Conservation (phyloP, 768 basidiomycete genomes). For the Lactarius hengduanensis region DNA sequence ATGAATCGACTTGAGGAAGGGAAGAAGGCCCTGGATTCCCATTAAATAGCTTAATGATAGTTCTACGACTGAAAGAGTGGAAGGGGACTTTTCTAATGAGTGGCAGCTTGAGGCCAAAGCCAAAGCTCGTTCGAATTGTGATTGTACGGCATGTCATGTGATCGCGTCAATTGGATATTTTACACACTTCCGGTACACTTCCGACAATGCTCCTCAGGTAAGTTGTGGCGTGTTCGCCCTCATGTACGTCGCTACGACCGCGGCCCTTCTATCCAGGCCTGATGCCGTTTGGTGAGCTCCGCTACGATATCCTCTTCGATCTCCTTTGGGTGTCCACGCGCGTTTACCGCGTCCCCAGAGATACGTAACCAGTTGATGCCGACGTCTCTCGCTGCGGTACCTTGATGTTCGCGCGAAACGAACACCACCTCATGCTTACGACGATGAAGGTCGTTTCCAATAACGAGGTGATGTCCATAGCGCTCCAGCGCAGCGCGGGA, state of each 20-base stretch:
- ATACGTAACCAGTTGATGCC: slow-evolving; percentile 66
- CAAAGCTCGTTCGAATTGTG: not conserved
- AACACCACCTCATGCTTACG: slow-evolving; percentile 93
- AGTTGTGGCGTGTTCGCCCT: not conserved
- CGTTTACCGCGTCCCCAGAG: slow-evolving; percentile 39
- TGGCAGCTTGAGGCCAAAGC: not conserved
- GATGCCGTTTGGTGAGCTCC: slow-evolving; percentile 74
- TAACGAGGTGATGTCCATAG: slow-evolving; percentile 96
- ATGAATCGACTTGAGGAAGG: slow-evolving; percentile 89
- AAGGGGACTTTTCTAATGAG: not conserved
- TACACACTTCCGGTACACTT: slow-evolving; percentile 1
- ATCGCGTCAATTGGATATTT: slow-evolving; percentile 1
- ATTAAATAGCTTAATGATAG: slow-evolving; percentile 41
- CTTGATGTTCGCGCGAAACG: slow-evolving; percentile 53
- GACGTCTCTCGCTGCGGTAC: slow-evolving; percentile 37
- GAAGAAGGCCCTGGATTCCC: slow-evolving; percentile 91
- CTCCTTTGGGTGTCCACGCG: slow-evolving; percentile 50
- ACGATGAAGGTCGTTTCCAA: slow-evolving; percentile 91
- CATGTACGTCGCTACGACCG: not conserved
- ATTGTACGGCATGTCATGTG: slow-evolving; percentile 1
- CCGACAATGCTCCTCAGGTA: not conserved
- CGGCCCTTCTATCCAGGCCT: slow-evolving; percentile 55
- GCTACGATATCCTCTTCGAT: slow-evolving; percentile 91
- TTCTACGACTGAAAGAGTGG: not conserved
- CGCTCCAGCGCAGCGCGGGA: slow-evolving; percentile 82